phyloP scores from a whole-genome alignment of 495 filamentous ascomycete species.

The Penicillium psychrofluorescens region DNA sequence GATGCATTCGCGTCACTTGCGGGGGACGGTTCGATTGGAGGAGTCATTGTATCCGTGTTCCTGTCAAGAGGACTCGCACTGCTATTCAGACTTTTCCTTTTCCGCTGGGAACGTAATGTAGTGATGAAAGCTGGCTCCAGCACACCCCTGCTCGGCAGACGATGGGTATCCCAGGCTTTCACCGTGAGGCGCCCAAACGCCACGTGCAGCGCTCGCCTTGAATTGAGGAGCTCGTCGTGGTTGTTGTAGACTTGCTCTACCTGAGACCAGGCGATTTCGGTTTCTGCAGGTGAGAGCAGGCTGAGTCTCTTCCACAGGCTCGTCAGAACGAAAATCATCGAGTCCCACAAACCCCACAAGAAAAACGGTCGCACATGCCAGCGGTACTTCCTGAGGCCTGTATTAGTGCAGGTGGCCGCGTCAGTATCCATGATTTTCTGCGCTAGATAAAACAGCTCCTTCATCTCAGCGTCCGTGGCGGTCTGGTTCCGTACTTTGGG shows the following conservation, averaged over 20 bases:
- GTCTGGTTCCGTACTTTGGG: conserved; percentile 4
- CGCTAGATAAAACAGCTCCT: conserved; percentile 10
- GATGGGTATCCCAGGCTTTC: neutral
- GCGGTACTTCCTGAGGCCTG: neutral
- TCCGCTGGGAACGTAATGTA: neutral
- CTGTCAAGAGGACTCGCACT: no score
- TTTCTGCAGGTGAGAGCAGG: conserved; percentile 1
- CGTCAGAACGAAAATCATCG: conserved; percentile 1
- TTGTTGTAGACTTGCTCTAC: conserved; percentile 9
- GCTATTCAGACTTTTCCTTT: neutral
- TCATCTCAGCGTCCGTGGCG: conserved; percentile 2
- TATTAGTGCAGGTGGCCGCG: no score
- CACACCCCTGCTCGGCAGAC: neutral
- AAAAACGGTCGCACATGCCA: conserved; percentile 8
- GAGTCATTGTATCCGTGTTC: no score
- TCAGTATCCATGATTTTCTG: conserved; percentile 13
- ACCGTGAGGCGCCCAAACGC: conserved; percentile 2
- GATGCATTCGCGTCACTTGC: no score
- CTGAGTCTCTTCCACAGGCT: conserved; percentile 1
- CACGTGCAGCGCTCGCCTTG: conserved; percentile 3
- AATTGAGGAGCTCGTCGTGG: conserved; percentile 5
- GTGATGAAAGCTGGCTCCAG: neutral
- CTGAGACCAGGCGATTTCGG: conserved; percentile 6
- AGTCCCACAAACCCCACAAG: conserved; percentile 6
- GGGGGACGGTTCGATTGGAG: no score